A percentile compares a stretch with the other conserved stretches of the same genome.
Conservation (phyloP, 2,329 filamentous ascomycete species). For the Diaporthe sp. region DNA sequence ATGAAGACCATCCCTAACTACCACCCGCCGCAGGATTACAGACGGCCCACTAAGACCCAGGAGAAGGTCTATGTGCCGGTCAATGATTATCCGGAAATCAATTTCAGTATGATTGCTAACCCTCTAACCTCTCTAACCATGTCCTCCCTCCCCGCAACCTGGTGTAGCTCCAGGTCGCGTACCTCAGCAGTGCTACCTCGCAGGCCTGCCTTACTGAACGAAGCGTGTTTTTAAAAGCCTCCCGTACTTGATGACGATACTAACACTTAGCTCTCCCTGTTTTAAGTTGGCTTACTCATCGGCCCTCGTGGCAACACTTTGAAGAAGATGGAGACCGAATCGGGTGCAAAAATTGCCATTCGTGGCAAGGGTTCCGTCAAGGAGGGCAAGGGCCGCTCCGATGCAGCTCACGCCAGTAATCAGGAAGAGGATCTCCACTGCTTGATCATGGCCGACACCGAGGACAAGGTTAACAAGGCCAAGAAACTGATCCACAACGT, state of each 20-base stretch:
- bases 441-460: slow-evolving; percentile 99
- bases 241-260: slow-evolving; percentile 65
- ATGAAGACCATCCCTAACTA: slow-evolving; percentile 99
- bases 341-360: slow-evolving; percentile 97
- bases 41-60: slow-evolving; percentile 98
- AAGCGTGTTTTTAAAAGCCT: slow-evolving; percentile 52
- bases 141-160: slow-evolving; percentile 59
- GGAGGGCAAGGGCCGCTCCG: slow-evolving; percentile 98
- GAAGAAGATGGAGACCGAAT: slow-evolving; percentile 99
- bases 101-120: slow-evolving; percentile 99
- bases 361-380: slow-evolving; percentile 99
- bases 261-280: slow-evolving; percentile 92
- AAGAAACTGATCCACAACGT: slow-evolving; percentile 99
- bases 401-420: slow-evolving; percentile 99
- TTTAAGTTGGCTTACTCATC: slow-evolving; percentile 99
- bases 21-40: slow-evolving; percentile 97
- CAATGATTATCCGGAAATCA: slow-evolving; percentile 99
- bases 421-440: slow-evolving; percentile 99
- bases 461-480: slow-evolving; percentile 99
- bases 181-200: slow-evolving; percentile 47
- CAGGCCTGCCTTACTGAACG: slow-evolving; percentile 53
- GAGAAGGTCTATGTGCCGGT: slow-evolving; percentile 99
- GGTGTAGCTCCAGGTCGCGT: slow-evolving; percentile 58
- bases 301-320: slow-evolving; percentile 99
- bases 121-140: slow-evolving; percentile 86